Percentiles rank a stretch among this genome's conserved stretches.
Evolutionary conservation across 345 rosid genomes (phyloP).

Genomic region (Erysimum cheiranthoides): DNA sequence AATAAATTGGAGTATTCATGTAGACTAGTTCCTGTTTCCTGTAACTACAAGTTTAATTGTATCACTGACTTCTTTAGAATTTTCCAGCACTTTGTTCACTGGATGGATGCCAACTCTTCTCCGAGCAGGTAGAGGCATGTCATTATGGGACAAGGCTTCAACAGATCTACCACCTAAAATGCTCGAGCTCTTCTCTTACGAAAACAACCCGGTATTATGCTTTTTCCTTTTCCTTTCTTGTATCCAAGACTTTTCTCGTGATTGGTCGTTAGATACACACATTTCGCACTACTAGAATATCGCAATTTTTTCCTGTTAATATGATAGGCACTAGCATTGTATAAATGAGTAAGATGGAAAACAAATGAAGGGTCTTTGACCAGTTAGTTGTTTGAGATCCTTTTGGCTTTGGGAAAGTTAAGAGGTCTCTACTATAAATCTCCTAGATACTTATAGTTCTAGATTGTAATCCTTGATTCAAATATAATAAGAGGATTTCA

Average conservation of each 20-base stretch:
- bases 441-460: background rate
- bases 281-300: background rate
- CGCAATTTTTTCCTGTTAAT: background rate
- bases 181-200: conserved; percentile 79
- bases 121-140: conserved; percentile 89
- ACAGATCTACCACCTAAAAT: conserved; percentile 57
- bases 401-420: background rate
- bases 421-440: background rate
- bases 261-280: conserved; percentile 9
- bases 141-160: conserved; percentile 71
- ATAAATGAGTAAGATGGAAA: background rate
- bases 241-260: conserved; percentile 27
- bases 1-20: background rate
- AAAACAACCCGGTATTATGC: conserved; percentile 65
- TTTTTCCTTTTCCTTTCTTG: conserved; percentile 13
- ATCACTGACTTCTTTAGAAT: conserved; percentile 25
- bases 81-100: conserved; percentile 71
- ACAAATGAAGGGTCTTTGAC: background rate
- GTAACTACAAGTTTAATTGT: background rate
- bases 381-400: background rate
- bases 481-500: background rate
- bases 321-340: background rate
- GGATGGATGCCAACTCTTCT: conserved; percentile 93
- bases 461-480: background rate
- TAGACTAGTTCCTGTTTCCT: background rate